Evolutionary conservation across 2,329 filamentous ascomycete species (phyloP).

Genomic region (Parasarocladium wereldwijsianum): DNA sequence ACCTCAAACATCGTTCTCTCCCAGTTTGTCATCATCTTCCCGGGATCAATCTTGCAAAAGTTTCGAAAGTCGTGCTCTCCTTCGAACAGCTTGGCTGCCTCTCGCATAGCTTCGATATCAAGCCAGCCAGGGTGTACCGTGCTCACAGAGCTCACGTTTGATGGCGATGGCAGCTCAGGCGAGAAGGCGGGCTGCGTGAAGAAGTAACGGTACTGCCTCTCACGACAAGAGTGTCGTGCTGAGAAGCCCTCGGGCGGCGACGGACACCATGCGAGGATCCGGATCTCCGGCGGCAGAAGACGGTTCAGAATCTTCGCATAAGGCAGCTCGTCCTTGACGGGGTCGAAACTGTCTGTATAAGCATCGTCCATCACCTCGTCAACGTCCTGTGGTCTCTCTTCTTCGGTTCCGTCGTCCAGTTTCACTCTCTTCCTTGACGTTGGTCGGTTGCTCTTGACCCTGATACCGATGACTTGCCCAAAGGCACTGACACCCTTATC

Average conservation of each 20-base stretch:
- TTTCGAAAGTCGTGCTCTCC: conserved; percentile 92
- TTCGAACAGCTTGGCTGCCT: conserved; percentile 65
- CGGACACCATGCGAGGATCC: conserved; percentile 86
- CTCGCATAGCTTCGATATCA: conserved; percentile 73
- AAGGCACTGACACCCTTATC: conserved; percentile 92
- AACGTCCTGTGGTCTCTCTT: conserved; percentile 2
- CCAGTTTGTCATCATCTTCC: conserved; percentile 81
- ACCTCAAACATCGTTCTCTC: conserved; percentile 65
- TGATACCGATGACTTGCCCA: conserved; percentile 79
- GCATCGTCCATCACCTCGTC: conserved; percentile 7
- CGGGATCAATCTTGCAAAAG: conserved; percentile 84
- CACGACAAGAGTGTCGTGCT: conserved; percentile 82
- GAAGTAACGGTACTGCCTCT: conserved; percentile 90
- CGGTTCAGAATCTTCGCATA: conserved; percentile 78
- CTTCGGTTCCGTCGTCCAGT: conserved; percentile 6
- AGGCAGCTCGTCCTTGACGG: conserved; percentile 64
- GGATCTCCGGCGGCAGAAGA: conserved; percentile 77
- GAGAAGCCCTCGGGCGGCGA: conserved; percentile 66
- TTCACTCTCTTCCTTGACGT: conserved; percentile 11
- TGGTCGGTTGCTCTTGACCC: conserved; percentile 67
- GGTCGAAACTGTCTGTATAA: conserved; percentile 33
- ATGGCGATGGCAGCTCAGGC: conserved; percentile 30
- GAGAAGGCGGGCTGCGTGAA: conserved; percentile 87
- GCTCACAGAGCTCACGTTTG: neutral
- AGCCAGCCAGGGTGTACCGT: conserved; percentile 51